Percentiles rank a stretch among this genome's conserved stretches.
Evolutionary conservation across 768 basidiomycete genomes (phyloP).

Genomic region (Leccinum rimulosum): DNA sequence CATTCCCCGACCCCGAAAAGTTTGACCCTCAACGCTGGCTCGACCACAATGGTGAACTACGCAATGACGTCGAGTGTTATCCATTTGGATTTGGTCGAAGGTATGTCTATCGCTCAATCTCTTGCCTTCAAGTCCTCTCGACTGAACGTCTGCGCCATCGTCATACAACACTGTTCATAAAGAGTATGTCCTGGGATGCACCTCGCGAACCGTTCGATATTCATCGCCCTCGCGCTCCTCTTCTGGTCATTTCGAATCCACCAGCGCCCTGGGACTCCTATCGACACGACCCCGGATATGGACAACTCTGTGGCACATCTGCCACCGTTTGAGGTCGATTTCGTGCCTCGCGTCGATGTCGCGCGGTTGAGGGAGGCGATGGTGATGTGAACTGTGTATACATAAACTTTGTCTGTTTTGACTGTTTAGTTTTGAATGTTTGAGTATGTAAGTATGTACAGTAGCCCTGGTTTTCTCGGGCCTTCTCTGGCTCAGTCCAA

Average conservation of each 20-base stretch:
- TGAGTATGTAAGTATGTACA: neutral
- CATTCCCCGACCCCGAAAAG: slow-evolving; percentile 54
- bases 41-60: slow-evolving; percentile 38
- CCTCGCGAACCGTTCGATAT: slow-evolving; percentile 50
- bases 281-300: slow-evolving; percentile 52
- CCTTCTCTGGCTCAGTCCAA: too few species aligned
- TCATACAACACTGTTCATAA: neutral
- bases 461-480: neutral
- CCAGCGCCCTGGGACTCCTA: slow-evolving; percentile 44
- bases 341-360: slow-evolving; percentile 42
- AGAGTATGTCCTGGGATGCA: slow-evolving; percentile 64
- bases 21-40: slow-evolving; percentile 63
- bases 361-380: slow-evolving; percentile 17
- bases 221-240: slow-evolving; percentile 55
- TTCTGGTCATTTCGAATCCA: slow-evolving; percentile 61
- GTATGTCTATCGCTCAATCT: slow-evolving; percentile 10
- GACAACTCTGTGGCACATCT: slow-evolving; percentile 58
- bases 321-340: slow-evolving; percentile 50
- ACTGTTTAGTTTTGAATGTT: neutral
- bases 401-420: neutral
- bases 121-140: neutral
- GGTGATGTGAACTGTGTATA: neutral
- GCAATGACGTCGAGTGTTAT: slow-evolving; percentile 46
- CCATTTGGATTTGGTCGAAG: slow-evolving; percentile 53
- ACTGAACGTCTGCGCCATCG: too few species aligned